A percentile compares a stretch with the other conserved stretches of the same genome.
These are phyloP conservation scores for Ottelia alismoides DNA, from an alignment of 106 monocot species.

Conservation along the genomic window DNA sequence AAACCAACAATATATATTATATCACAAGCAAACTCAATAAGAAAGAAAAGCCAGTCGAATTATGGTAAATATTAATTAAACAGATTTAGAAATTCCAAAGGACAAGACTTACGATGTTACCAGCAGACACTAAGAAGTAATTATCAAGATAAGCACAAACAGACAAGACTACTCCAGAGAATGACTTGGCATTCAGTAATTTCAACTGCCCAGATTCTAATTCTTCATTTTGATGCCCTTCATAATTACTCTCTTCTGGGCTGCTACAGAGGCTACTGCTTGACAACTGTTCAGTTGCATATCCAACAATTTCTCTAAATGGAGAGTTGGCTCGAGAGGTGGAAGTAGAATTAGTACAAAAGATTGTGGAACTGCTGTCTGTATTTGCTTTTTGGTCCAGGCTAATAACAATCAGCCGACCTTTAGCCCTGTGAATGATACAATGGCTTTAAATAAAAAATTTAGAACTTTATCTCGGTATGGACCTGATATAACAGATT, in stretches of 20 bases:
- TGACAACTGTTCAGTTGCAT: slow-evolving; percentile 49
- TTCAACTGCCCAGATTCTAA: slow-evolving; percentile 27
- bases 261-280: slow-evolving; percentile 45
- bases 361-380: slow-evolving; percentile 44
- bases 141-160: slow-evolving; percentile 62
- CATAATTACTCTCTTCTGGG: slow-evolving; percentile 34
- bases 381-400: slow-evolving; percentile 33
- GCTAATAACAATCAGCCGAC: slow-evolving; percentile 68
- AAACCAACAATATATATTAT: background rate
- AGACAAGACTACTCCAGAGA: slow-evolving; percentile 65
- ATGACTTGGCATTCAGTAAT: slow-evolving; percentile 18
- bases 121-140: slow-evolving; percentile 82
- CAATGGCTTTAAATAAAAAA: no score
- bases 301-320: slow-evolving; percentile 38
- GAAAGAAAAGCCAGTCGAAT: background rate
- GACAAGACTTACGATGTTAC: slow-evolving; percentile 63
- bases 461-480: no score
- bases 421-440: slow-evolving; percentile 34
- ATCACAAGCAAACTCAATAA: background rate
- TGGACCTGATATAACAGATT: no score
- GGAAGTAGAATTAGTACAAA: slow-evolving; percentile 20
- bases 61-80: background rate
- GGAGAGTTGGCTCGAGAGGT: slow-evolving; percentile 35
- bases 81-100: slow-evolving; percentile 5
- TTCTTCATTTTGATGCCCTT: slow-evolving; percentile 37